Percentiles rank a stretch among this genome's conserved stretches.
Conservation (phyloP, 148 eudicot species). For the Oxyria digyna region DNA sequence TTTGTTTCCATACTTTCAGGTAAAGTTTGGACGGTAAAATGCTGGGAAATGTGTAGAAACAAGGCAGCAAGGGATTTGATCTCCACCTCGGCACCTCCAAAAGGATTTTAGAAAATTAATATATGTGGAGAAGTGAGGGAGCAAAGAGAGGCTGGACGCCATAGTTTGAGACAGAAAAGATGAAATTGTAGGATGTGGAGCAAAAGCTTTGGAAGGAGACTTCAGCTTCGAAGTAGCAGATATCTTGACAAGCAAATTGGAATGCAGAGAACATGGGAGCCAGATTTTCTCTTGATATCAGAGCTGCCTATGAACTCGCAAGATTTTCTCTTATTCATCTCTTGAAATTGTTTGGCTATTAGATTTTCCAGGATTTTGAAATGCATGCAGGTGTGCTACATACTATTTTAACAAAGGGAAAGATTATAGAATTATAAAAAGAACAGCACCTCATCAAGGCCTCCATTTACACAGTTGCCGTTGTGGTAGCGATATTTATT, state of each 20-base stretch:
- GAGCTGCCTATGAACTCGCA: too few species aligned
- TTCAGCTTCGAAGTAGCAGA: background rate
- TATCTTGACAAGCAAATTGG: background rate
- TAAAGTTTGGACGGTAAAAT: too few species aligned
- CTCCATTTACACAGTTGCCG: too few species aligned
- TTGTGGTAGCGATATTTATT: constrained; percentile 12
- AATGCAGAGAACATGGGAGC: background rate
- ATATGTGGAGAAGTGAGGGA: background rate
- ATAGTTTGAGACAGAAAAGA: background rate
- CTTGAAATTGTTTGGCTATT: background rate
- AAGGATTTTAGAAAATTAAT: background rate
- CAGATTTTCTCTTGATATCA: background rate
- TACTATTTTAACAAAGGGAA: background rate
- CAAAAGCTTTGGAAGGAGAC: background rate
- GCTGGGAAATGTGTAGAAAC: too few species aligned
- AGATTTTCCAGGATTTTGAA: background rate
- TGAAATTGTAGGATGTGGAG: background rate
- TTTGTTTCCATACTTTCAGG: too few species aligned
- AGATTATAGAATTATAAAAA: background rate
- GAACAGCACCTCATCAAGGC: constrained; percentile 14
- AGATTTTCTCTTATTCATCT: background rate
- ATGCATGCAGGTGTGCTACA: background rate
- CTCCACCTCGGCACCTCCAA: too few species aligned
- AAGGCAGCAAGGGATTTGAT: background rate
- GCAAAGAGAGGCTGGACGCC: background rate